Percentiles rank a stretch among this genome's conserved stretches.
These are phyloP conservation scores for Pistacia vera DNA, from an alignment of 345 rosid species.

Conservation along the genomic window DNA sequence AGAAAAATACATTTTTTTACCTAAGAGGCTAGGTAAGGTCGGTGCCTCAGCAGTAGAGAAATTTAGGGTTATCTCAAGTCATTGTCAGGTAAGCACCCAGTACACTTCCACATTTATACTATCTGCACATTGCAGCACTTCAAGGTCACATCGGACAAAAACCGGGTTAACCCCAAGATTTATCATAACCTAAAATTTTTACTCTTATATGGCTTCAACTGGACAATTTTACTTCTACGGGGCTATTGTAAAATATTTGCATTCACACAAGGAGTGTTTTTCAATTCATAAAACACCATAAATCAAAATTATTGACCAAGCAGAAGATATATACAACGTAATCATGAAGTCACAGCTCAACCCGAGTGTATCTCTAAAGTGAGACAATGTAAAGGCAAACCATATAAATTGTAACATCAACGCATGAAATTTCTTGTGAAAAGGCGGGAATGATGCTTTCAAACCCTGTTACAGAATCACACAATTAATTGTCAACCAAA, in stretches of 20 bases:
- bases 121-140: conserved; percentile 11
- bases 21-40: background rate
- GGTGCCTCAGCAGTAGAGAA: conserved; percentile 20
- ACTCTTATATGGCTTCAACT: background rate
- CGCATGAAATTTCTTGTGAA: background rate
- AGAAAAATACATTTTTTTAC: background rate
- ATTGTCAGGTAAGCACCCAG: conserved; percentile 36
- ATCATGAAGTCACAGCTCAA: background rate
- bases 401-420: background rate
- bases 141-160: conserved; percentile 34
- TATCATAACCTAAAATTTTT: background rate
- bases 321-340: background rate
- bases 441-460: conserved; percentile 5
- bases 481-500: conserved; percentile 4
- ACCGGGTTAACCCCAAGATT: conserved; percentile 25
- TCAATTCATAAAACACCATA: background rate
- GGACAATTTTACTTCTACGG: background rate
- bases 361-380: background rate
- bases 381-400: background rate
- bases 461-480: background rate
- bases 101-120: conserved; percentile 34
- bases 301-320: background rate
- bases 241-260: background rate
- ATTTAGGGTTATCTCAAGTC: conserved; percentile 36
- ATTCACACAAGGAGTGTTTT: background rate